Percentiles rank a stretch among this genome's conserved stretches.
Evolutionary conservation across 208 protist species (phyloP).

Genomic region (Vickermania spadyakhi): DNA sequence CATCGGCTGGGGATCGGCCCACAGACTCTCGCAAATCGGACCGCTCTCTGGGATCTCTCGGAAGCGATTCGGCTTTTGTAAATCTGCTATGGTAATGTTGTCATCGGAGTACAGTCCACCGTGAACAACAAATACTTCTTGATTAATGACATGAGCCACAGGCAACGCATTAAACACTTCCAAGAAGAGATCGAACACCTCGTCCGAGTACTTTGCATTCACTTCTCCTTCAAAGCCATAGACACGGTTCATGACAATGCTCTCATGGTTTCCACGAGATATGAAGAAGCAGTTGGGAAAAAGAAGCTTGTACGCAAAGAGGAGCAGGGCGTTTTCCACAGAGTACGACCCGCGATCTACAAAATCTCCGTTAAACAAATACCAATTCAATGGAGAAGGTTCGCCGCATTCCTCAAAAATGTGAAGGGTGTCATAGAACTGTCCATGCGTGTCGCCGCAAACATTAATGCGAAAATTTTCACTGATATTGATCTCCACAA

Average conservation of each 20-base stretch:
- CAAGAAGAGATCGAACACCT: constrained; percentile 92
- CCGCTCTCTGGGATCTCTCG: constrained; percentile 92
- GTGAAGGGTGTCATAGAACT: constrained; percentile 97
- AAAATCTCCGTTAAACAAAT: constrained; percentile 96
- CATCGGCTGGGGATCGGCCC: constrained; percentile 94
- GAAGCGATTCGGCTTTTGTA: constrained; percentile 93
- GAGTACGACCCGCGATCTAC: constrained; percentile 97
- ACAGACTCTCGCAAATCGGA: constrained; percentile 95
- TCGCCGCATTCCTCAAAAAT: constrained; percentile 93
- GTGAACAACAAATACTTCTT: constrained; percentile 93
- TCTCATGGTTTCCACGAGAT: constrained; percentile 96
- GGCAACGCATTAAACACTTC: constrained; percentile 96
- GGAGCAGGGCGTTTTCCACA: constrained; percentile 92
- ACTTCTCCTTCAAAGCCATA: constrained; percentile 99
- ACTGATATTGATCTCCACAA: constrained; percentile 82
- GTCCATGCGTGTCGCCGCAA: constrained; percentile 98
- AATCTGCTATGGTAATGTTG: constrained; percentile 93
- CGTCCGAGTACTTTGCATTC: constrained; percentile 89
- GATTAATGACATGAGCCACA: constrained; percentile 89
- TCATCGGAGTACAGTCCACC: constrained; percentile 95
- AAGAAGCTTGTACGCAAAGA: constrained; percentile 96
- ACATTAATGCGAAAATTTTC: constrained; percentile 90
- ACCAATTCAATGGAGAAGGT: constrained; percentile 86
- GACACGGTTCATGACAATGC: constrained; percentile 93
- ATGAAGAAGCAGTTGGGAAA: constrained; percentile 95